Base-by-base conservation (phyloP, 2,329 filamentous ascomycete species). In the Colletotrichum tofieldiae region DNA sequence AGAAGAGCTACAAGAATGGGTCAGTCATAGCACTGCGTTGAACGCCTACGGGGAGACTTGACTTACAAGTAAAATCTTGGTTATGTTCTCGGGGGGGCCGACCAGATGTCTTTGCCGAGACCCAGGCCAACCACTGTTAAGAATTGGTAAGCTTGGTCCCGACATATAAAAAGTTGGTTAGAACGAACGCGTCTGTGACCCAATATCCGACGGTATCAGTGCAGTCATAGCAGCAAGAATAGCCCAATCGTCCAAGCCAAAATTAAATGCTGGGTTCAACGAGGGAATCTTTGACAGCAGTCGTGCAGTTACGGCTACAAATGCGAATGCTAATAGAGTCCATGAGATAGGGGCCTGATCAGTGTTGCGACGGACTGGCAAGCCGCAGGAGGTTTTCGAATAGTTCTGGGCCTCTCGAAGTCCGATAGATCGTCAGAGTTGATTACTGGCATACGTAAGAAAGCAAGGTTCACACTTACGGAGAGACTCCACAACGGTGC, bases 341-440 rank as follows among this genome's bases (percentile, higher is more conserved):
- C 68, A 71, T 3, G 56, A 55, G 16, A 67, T 67, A 2, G 68
- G 64, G 29, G 32, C 29, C 35, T 71, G 68, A 3, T 56, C 49
- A 1, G 26, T 41, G 56, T 67, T 71, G 6, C 12, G 32, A 18
- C 26, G 49, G 35, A 62, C 12, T 4, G 64, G 68, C 41, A 41
- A 64, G 7, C 68, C 64, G 41, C 68, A 71, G 7, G 56, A 62
- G 7, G 41, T 39, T 37, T 58, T 68, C 1, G 39, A 51, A 41
- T 67, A 71, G 23, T 67, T 71, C 18, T 62, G 64, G 16, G 64
- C 63, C 37, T 71, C 68, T 71, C 23, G 20, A 26, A 12, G 8
- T 51, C 9, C 29, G 20, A 23, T n/a, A 16, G 11, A 7, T 16
- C 8, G n/a, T 51, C 12, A 49, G 59, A 9, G 16, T 20, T 16